Conservation (phyloP, 2,329 filamentous ascomycete species). For the Fusarium protoensiforme region DNA sequence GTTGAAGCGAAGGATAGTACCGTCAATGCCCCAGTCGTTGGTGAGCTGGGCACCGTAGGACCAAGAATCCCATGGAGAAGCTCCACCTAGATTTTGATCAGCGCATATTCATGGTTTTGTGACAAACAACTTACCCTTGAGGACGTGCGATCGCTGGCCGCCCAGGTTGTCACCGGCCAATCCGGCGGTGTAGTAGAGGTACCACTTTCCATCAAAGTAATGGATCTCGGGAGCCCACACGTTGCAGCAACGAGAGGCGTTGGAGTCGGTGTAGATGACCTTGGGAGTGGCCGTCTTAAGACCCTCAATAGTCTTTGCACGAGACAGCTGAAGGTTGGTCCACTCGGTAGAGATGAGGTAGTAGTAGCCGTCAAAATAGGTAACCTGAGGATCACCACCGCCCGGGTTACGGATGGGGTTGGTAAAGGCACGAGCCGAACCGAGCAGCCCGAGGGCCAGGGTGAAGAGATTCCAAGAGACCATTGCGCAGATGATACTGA, state of each 20-base stretch:
- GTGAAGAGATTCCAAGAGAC: constrained; percentile 29
- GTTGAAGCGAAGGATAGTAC: constrained; percentile 60
- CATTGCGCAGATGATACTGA: constrained; percentile 2
- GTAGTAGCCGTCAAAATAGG: constrained; percentile 64
- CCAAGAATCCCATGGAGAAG: constrained; percentile 62
- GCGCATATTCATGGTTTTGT: background rate
- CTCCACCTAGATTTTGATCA: constrained; percentile 53
- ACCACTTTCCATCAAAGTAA: constrained; percentile 61
- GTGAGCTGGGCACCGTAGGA: constrained; percentile 60
- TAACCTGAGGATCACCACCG: constrained; percentile 65
- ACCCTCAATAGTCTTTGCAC: constrained; percentile 64
- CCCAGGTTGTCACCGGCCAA: constrained; percentile 54
- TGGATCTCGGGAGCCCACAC: constrained; percentile 70
- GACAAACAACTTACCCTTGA: constrained; percentile 53
- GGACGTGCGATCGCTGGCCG: constrained; percentile 62
- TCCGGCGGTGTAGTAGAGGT: constrained; percentile 68
- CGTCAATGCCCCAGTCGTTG: constrained; percentile 64
- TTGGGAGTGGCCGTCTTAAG: constrained; percentile 65
- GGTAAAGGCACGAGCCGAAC: constrained; percentile 51
- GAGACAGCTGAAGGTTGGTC: constrained; percentile 65
- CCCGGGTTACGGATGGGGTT: constrained; percentile 63
- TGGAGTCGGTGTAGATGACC: constrained; percentile 60
- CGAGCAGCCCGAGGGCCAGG: constrained; percentile 18
- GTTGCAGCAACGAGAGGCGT: constrained; percentile 61
- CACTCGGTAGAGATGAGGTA: constrained; percentile 68